Evolutionary conservation across 441 rosid species (phyloP).

Genomic region (Adansonia rubrostipa): DNA sequence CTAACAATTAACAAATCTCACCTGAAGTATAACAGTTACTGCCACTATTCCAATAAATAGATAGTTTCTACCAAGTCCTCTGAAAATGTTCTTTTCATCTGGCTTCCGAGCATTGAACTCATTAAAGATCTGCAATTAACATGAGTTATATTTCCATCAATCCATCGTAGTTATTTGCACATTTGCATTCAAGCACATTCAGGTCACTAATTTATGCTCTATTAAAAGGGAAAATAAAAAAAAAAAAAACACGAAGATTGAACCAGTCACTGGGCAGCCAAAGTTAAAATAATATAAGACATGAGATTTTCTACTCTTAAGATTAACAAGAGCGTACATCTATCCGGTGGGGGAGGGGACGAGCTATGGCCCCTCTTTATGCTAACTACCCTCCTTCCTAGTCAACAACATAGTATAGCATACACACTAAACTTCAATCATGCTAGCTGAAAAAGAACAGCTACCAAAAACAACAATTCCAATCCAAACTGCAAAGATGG

Average conservation of each 20-base stretch:
- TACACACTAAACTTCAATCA: background rate
- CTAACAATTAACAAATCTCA: constrained; percentile 24
- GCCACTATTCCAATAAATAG: constrained; percentile 76
- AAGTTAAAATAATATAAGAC: background rate
- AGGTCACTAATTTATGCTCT: background rate
- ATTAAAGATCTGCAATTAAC: constrained; percentile 72
- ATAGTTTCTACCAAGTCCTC: constrained; percentile 68
- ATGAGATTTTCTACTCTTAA: background rate
- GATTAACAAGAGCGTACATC: background rate
- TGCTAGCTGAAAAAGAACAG: background rate
- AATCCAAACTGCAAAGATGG: background rate
- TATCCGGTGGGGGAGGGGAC: background rate
- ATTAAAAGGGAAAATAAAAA: background rate
- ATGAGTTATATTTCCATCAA: constrained; percentile 14
- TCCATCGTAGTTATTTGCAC: background rate
- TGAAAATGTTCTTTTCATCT: constrained; percentile 75
- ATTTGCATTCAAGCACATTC: background rate
- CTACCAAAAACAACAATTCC: background rate
- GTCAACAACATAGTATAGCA: background rate
- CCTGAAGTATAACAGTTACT: constrained; percentile 84
- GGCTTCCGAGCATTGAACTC: constrained; percentile 96
- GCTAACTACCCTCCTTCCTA: background rate
- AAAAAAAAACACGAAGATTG: background rate
- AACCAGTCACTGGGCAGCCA: background rate
- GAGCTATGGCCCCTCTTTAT: too few relatives aligned